These are phyloP conservation scores for Posidonia oceanica DNA, from an alignment of 116 monocot species.

Conservation along the genomic window DNA sequence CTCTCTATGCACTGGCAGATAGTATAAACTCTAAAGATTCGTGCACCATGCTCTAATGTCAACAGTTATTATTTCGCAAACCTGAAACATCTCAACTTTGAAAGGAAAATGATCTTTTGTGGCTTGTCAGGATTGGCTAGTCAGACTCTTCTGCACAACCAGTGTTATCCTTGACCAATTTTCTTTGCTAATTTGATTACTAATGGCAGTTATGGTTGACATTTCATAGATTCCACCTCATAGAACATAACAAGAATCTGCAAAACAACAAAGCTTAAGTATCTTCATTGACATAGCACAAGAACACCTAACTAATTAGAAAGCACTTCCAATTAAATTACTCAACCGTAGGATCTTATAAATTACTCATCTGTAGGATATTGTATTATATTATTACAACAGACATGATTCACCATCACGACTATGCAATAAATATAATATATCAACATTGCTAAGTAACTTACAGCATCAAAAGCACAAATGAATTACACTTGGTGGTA, in stretches of 20 bases:
- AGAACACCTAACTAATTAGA: background rate
- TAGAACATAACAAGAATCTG: constrained; percentile 21
- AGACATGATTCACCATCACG: too few species aligned
- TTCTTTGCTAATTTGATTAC: background rate
- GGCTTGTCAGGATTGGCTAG: constrained; percentile 15
- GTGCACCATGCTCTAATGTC: too few species aligned
- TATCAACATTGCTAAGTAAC: too few species aligned
- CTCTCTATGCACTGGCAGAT: too few species aligned
- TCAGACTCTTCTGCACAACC: constrained; percentile 7
- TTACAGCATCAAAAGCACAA: too few species aligned
- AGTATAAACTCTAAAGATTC: too few species aligned
- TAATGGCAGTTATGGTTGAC: constrained; percentile 10
- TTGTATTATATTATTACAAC: too few species aligned
- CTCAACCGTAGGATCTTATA: too few species aligned
- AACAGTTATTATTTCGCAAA: background rate
- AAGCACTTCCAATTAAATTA: background rate
- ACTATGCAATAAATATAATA: too few species aligned
- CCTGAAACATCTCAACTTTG: constrained; percentile 21
- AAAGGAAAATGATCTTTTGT: constrained; percentile 12
- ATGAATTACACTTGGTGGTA: too few species aligned
- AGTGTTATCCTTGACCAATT: constrained; percentile 13
- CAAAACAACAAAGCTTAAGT: background rate
- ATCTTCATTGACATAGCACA: background rate
- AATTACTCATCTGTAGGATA: too few species aligned
- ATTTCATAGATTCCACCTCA: constrained; percentile 10